Conservation (phyloP, 345 rosid genomes). For the Lepidium aucheri region DNA sequence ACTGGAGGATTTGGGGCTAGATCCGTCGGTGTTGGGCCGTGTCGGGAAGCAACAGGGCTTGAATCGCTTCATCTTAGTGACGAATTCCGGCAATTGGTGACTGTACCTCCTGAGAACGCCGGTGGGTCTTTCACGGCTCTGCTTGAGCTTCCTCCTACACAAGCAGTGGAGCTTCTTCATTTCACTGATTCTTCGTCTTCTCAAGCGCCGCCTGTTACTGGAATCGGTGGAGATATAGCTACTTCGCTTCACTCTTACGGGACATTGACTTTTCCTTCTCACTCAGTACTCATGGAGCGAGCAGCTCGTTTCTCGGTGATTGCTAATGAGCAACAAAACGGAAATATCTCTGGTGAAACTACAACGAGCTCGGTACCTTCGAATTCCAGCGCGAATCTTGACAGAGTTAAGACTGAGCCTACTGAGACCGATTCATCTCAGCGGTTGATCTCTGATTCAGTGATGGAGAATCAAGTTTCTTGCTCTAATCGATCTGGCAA, state of each 20-base stretch:
- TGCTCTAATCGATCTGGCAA: constrained; percentile 24
- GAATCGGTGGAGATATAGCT: constrained; percentile 20
- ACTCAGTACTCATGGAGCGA: constrained; percentile 23
- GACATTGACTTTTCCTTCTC: constrained; percentile 29
- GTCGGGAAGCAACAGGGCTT: constrained; percentile 26
- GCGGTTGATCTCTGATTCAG: constrained; percentile 30
- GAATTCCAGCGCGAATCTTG: constrained; percentile 29
- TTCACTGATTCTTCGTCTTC: constrained; percentile 34
- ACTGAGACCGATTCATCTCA: constrained; percentile 32
- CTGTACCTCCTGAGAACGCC: constrained; percentile 36
- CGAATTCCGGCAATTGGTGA: constrained; percentile 41
- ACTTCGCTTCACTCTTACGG: constrained; percentile 21
- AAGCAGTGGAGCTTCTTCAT: constrained; percentile 59
- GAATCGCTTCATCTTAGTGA: constrained; percentile 45
- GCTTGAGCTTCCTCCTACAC: constrained; percentile 54
- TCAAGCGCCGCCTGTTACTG: constrained; percentile 4
- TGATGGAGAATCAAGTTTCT: constrained; percentile 19
- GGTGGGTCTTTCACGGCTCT: constrained; percentile 58
- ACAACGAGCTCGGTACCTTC: constrained; percentile 27
- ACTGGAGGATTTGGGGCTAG: constrained; percentile 33
- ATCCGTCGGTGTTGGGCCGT: constrained; percentile 30
- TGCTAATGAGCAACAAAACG: constrained; percentile 23
- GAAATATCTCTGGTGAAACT: constrained; percentile 22
- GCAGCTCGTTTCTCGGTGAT: constrained; percentile 32
- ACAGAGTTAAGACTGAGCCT: constrained; percentile 36